phyloP scores from a whole-genome alignment of 2,329 filamentous ascomycete species.

The Aspergillus tubingensis region DNA sequence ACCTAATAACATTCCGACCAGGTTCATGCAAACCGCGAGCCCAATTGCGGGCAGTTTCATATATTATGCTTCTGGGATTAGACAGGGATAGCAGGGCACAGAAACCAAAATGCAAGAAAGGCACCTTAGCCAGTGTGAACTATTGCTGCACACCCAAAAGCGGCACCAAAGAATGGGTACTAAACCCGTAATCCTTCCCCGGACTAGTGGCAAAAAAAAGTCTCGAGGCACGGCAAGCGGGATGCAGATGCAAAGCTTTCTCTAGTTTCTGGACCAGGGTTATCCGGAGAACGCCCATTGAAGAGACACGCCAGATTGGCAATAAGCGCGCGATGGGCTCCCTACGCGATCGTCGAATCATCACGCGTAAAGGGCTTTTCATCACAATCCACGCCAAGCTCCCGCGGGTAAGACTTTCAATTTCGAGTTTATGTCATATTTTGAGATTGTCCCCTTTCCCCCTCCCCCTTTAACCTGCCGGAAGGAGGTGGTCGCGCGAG shows the following conservation, averaged over 20 bases:
- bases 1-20: slow-evolving; percentile 6
- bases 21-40: slow-evolving; percentile 1
- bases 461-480: slow-evolving; percentile 1
- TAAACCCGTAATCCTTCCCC: background rate
- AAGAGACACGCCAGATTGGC: slow-evolving; percentile 27
- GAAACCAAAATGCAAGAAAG: slow-evolving; percentile 2
- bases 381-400: slow-evolving; percentile 28
- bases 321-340: slow-evolving; percentile 29
- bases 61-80: slow-evolving; percentile 5
- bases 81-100: slow-evolving; percentile 4
- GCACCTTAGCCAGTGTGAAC: slow-evolving; percentile 10
- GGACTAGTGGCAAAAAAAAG: slow-evolving; percentile 8
- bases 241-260: slow-evolving; percentile 1
- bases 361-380: slow-evolving; percentile 25
- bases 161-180: slow-evolving; percentile 9
- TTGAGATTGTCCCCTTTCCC: background rate
- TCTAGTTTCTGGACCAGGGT: slow-evolving; percentile 18
- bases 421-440: slow-evolving; percentile 21
- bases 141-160: slow-evolving; percentile 12
- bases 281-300: slow-evolving; percentile 14
- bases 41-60: slow-evolving; percentile 9
- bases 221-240: slow-evolving; percentile 7
- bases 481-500: slow-evolving; percentile 19
- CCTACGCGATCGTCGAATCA: slow-evolving; percentile 32
- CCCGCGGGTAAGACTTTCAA: slow-evolving; percentile 18